Percentiles rank a stretch among this genome's conserved stretches.
These are phyloP conservation scores for Neurospora sp. DNA, from an alignment of 495 filamentous ascomycete genomes.

Conservation along the genomic window DNA sequence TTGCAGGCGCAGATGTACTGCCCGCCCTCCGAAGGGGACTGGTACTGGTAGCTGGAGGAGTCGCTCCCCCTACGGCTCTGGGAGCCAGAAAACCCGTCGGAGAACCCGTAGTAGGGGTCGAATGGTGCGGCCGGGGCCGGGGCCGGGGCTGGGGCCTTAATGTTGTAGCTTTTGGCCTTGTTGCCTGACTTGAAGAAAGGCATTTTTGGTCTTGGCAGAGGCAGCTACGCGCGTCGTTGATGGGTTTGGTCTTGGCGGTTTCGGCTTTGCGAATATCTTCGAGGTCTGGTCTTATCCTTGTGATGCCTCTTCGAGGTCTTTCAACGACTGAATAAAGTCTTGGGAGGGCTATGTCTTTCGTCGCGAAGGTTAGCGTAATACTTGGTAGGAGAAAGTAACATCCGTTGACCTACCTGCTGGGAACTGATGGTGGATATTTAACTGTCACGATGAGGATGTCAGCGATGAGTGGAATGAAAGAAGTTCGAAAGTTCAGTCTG, in stretches of 20 bases:
- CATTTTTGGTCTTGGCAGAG: neutral
- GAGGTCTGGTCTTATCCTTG: neutral
- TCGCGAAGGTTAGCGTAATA: neutral
- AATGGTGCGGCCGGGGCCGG: neutral
- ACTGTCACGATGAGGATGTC: neutral
- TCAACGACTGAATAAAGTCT: neutral
- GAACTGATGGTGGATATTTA: neutral
- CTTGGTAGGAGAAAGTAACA: neutral
- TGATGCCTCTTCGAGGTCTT: neutral
- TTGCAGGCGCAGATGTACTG: constrained; percentile 3
- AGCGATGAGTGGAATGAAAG: neutral
- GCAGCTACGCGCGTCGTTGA: neutral
- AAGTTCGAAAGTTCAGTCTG: neutral
- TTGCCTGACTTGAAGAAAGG: neutral
- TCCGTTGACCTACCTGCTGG: neutral
- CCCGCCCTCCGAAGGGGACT: neutral
- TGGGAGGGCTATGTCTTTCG: neutral
- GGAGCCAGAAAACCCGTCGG: neutral
- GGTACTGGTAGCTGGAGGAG: neutral
- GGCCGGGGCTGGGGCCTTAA: neutral
- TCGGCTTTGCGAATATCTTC: neutral
- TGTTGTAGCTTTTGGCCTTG: neutral
- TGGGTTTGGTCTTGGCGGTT: neutral
- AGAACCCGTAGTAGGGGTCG: neutral
- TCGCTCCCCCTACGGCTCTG: neutral